Percentiles rank a stretch among this genome's conserved stretches.
These are phyloP conservation scores for Breynia disticha DNA, from an alignment of 441 rosid genomes.

Conservation along the genomic window DNA sequence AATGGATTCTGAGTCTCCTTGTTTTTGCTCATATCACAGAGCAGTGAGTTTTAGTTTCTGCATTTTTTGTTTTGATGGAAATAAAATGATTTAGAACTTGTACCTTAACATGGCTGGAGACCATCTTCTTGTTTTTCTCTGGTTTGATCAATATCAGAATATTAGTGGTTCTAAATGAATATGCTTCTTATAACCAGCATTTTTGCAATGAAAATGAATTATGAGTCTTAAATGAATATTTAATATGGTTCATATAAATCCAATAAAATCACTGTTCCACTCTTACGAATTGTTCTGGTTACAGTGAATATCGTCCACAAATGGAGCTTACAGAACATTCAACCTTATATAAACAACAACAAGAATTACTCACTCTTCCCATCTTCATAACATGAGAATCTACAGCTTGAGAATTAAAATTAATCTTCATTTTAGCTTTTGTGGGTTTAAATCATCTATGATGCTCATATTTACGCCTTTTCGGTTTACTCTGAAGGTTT, in stretches of 20 bases:
- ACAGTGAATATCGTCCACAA: constrained; percentile 24
- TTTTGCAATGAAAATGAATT: no score
- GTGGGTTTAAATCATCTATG: constrained; percentile 15
- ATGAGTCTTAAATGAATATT: no score
- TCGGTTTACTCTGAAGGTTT: constrained; percentile 25
- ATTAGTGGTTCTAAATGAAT: neutral
- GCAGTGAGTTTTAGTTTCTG: no score
- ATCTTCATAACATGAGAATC: constrained; percentile 12
- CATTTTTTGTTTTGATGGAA: no score
- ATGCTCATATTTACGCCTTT: constrained; percentile 17
- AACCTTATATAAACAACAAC: no score
- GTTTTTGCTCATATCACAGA: neutral
- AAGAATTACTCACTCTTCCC: no score
- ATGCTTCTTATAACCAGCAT: neutral
- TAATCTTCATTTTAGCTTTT: constrained; percentile 14
- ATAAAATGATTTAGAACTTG: no score
- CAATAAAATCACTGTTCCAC: neutral
- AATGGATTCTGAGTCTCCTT: neutral
- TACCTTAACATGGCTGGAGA: no score
- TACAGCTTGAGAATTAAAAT: constrained; percentile 19
- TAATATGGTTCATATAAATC: no score
- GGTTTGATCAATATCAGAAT: no score
- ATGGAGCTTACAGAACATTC: constrained; percentile 7
- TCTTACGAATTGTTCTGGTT: constrained; percentile 11
- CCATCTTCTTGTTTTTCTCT: neutral